Evolutionary conservation across 768 basidiomycete species (phyloP).

Genomic region (Plicaturopsis crispa): DNA sequence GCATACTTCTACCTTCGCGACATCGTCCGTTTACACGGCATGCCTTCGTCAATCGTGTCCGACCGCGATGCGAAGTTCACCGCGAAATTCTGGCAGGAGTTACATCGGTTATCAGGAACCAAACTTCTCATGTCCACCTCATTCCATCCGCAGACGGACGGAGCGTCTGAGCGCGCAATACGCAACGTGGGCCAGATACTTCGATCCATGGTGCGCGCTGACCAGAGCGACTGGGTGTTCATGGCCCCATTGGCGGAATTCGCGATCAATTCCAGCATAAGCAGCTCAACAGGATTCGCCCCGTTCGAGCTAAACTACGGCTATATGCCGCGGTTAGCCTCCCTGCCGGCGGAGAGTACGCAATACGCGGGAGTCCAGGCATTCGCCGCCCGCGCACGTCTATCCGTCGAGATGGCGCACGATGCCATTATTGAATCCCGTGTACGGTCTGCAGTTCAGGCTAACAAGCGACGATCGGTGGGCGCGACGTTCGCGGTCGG

Average conservation of each 20-base stretch:
- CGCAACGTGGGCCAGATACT: slow-evolving; percentile 11
- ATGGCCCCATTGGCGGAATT: slow-evolving; percentile 11
- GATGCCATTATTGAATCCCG: slow-evolving; percentile 12
- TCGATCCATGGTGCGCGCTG: slow-evolving; percentile 1
- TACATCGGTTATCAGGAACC: slow-evolving; percentile 11
- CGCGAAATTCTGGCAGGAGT: slow-evolving; percentile 17
- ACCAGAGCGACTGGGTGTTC: slow-evolving; percentile 14
- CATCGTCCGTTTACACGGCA: slow-evolving; percentile 11
- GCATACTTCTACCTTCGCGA: slow-evolving; percentile 7
- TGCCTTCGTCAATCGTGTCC: slow-evolving; percentile 14
- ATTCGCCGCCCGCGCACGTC: slow-evolving; percentile 17
- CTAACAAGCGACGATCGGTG: slow-evolving; percentile 16
- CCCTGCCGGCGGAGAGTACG: neutral
- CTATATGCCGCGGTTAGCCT: slow-evolving; percentile 8
- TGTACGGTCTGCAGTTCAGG: no score
- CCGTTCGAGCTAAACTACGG: slow-evolving; percentile 16
- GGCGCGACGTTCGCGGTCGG: slow-evolving; percentile 13
- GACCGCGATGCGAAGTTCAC: slow-evolving; percentile 20
- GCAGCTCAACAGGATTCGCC: slow-evolving; percentile 8
- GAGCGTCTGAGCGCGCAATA: slow-evolving; percentile 11
- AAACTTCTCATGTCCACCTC: slow-evolving; percentile 17
- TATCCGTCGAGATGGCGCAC: slow-evolving; percentile 18
- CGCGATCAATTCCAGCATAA: slow-evolving; percentile 13
- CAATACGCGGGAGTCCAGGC: slow-evolving; percentile 8
- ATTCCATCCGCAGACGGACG: slow-evolving; percentile 26